Percentiles rank a stretch among this genome's conserved stretches.
Evolutionary conservation across 2,329 filamentous ascomycete genomes (phyloP).

Genomic region (Rutstroemia sydowiana): DNA sequence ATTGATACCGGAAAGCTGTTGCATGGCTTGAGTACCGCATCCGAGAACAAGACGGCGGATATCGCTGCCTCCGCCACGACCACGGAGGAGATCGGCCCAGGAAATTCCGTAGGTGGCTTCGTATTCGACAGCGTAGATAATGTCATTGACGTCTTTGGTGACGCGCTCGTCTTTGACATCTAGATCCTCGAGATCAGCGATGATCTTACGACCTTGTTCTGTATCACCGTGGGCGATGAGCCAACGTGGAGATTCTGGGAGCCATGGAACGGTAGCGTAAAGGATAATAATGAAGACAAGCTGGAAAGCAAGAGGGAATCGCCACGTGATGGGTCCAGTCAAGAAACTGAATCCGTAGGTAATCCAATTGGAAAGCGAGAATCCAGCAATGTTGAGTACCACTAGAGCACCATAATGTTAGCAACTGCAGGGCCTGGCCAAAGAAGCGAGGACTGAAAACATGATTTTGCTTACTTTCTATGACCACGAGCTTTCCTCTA

Average conservation of each 20-base stretch:
- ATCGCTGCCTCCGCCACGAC: constrained; percentile 28
- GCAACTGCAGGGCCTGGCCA: no score
- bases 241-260: constrained; percentile 34
- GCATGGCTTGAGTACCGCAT: constrained; percentile 53
- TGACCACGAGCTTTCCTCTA: constrained; percentile 11
- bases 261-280: constrained; percentile 18
- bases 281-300: constrained; percentile 9
- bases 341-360: constrained; percentile 11
- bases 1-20: constrained; percentile 41
- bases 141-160: constrained; percentile 42
- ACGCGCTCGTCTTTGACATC: constrained; percentile 44
- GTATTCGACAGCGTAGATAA: constrained; percentile 19
- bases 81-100: constrained; percentile 6
- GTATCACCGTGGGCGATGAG: constrained; percentile 29
- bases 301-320: constrained; percentile 13
- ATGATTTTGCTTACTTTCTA: constrained; percentile 6
- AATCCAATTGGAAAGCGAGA: constrained; percentile 9
- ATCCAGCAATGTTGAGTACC: constrained; percentile 9
- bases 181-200: constrained; percentile 25
- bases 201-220: constrained; percentile 29
- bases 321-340: constrained; percentile 4
- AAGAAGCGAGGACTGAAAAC: no score
- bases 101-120: constrained; percentile 5
- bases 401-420: background rate
- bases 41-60: constrained; percentile 64